Evolutionary conservation across 306 rosid genomes (phyloP), one percentile per base, ranked within the genome.

Genomic region (Vigna unguiculata): DNA sequence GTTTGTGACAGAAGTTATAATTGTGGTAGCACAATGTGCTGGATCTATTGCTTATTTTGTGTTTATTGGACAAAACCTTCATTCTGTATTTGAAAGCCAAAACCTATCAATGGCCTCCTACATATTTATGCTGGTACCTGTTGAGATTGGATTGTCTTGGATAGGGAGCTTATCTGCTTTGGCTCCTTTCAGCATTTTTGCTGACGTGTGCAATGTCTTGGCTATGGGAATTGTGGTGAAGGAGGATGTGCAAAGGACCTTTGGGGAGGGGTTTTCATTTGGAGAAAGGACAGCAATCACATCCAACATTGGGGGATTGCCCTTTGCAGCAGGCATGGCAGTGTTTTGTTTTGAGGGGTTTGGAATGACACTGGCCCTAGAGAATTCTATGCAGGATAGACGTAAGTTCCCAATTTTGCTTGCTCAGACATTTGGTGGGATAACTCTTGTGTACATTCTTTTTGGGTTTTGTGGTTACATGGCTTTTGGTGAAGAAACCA

Each of bases 401-500:
- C 24, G 81, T 28, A 76, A 81, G 4, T 95, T 92, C 80, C 93
- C 92, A 0, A 86, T 58, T 64, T 80, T 95, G 90, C 82, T 90
- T 64, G 97, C 88, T 78, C 91, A 80, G 87, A 86, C 92, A 49
- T 82, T 95, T 68, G 64, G 90, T n/a, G 97, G 91, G 58, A 95
- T 95, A 40, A 86, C 89, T 52, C 46, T 86, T 19, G 75, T 88
- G 70, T 93, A 93, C 71, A 80, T 82, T 79, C 81, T 88, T 74
- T 90, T 91, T 40, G 98, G 96, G 72, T 86, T 91, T 43, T 86
- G 79, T 3, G 97, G 98, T 43, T 93, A 91, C 86, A 90, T 93
- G 94, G 98, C 97, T 41, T 93, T 78, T 68, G 98, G 97, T 38
- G 97, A 91, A 83, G 87, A 90, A 74, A 91, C 98, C 12, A 88